A percentile compares a stretch with the other conserved stretches of the same genome.
These are phyloP conservation scores for Schrenkiella parvula DNA, from an alignment of 345 rosid genomes.

Conservation along the genomic window DNA sequence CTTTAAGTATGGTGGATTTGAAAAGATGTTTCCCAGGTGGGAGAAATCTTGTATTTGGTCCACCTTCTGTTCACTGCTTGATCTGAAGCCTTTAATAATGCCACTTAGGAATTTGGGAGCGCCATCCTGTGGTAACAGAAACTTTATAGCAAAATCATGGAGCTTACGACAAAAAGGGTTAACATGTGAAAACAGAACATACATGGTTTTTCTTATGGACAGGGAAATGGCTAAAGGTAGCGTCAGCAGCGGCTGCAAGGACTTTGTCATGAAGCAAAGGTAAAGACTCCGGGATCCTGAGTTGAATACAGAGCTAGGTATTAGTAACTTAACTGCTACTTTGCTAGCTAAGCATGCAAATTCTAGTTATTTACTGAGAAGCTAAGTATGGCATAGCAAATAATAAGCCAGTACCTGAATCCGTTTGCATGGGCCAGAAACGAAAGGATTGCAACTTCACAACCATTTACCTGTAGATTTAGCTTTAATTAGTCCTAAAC, in stretches of 20 bases:
- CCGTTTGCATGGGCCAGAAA: conserved; percentile 47
- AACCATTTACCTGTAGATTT: conserved; percentile 56
- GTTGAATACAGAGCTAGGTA: conserved; percentile 20
- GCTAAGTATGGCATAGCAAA: conserved; percentile 14
- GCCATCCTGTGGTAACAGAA: conserved; percentile 44
- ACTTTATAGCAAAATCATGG: conserved; percentile 17
- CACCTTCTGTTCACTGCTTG: conserved; percentile 42
- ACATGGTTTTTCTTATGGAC: conserved; percentile 51
- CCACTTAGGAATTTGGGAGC: conserved; percentile 49
- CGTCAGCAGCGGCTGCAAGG: conserved; percentile 70
- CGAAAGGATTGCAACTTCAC: conserved; percentile 73
- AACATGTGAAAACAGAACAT: conserved; percentile 19
- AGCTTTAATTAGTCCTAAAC: conserved; percentile 8
- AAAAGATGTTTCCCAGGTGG: conserved; percentile 61
- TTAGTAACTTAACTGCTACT: conserved; percentile 15
- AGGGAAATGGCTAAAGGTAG: conserved; percentile 45
- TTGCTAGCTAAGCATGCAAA: conserved; percentile 16
- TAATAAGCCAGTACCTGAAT: conserved; percentile 52
- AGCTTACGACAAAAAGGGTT: background rate
- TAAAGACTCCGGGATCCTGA: conserved; percentile 71
- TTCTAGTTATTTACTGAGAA: background rate
- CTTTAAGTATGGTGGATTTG: conserved; percentile 59
- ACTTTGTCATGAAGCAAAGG: conserved; percentile 75
- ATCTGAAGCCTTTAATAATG: conserved; percentile 54
- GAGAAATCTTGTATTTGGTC: conserved; percentile 42